Evolutionary conservation across 2,329 filamentous ascomycete species (phyloP), one percentile per base, ranked within the genome.

Genomic region (Pseudocercospora cruenta): DNA sequence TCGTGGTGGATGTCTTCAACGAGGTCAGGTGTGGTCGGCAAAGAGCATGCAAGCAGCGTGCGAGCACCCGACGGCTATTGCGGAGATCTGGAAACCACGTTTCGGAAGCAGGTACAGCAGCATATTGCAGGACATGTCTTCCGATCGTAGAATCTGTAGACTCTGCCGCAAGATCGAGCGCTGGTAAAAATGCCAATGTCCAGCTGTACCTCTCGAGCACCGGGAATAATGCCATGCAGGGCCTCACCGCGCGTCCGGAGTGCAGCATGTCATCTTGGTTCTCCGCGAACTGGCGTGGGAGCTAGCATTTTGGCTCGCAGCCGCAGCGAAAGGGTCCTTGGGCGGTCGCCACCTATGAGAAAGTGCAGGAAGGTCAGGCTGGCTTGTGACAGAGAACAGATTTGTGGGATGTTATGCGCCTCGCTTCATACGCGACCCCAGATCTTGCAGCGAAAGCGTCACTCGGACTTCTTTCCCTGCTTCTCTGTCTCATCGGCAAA

Each of bases 211-310:
- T 47, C 45, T 49, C 22, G 36, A 3, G 36, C 45, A 24, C 7
- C 45, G 45, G 45, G 45, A 49, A 49, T 49, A 49, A 49, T 49
- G n/a, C 1, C 8, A 49, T 49, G 45, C 45, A 49, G 45, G 45
- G 45, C 19, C 45, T 47, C 45, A 47, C 14, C 45, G 45, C 45
- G 45, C 45, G 45, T 8, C 45, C 7, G 45, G 45, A 49, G 45
- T 49, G 45, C 45, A 49, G 45, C 45, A 22, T 47, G 45, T 47
- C n/a, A 59, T 59, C 31, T 59, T 59, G 57, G 57, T 43, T 59
- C 57, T 59, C 31, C 8, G 33, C 24, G n/a, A 43, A n/a, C n/a
- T 43, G 31, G 57, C 57, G 57, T 59, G 3, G 33, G 39, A 22
- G 28, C 57, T 59, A 59, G 54, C 45, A 47, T n/a, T 19, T 47